These are phyloP conservation scores for Aspergillus bertholletiae DNA, from an alignment of 495 filamentous ascomycete species.

Conservation along the genomic window DNA sequence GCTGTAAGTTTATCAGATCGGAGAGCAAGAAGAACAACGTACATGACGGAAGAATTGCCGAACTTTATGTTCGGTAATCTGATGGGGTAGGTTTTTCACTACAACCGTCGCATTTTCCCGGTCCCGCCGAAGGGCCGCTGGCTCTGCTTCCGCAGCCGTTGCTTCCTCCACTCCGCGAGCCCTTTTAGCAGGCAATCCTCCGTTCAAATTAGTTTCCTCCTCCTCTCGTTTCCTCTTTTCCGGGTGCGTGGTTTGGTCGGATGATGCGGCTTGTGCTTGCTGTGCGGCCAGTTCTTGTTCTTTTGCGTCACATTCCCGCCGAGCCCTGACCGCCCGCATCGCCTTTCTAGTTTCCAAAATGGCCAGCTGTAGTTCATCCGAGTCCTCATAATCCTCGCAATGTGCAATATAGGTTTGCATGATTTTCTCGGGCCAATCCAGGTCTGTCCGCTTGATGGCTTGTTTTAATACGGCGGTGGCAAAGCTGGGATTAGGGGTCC, in stretches of 20 bases:
- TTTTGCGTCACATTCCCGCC: constrained; percentile 62
- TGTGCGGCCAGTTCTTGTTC: constrained; percentile 52
- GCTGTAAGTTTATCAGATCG: constrained; percentile 5
- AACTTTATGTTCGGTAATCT: constrained; percentile 66
- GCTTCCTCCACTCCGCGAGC: constrained; percentile 47
- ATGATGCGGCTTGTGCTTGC: constrained; percentile 26
- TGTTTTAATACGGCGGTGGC: constrained; percentile 72
- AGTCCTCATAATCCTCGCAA: constrained; percentile 80
- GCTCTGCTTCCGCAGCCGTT: constrained; percentile 26
- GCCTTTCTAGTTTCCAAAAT: constrained; percentile 64
- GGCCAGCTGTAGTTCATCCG: constrained; percentile 66
- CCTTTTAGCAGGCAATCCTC: constrained; percentile 54
- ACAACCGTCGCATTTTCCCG: constrained; percentile 85
- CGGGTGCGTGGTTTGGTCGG: constrained; percentile 30
- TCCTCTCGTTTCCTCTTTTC: constrained; percentile 73
- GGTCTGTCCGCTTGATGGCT: constrained; percentile 60
- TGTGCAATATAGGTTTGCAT: constrained; percentile 79
- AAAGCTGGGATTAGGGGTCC: constrained; percentile 52
- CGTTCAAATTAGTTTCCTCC: constrained; percentile 44
- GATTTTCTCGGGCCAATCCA: constrained; percentile 94
- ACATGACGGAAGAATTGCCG: constrained; percentile 86
- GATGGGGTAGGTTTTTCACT: constrained; percentile 67
- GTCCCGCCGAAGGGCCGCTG: constrained; percentile 63
- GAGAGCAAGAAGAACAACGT: constrained; percentile 19
- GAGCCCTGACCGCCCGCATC: constrained; percentile 57